A percentile compares a stretch with the other conserved stretches of the same genome.
These are phyloP conservation scores for Mucor piriformis DNA, from an alignment of 371 early-diverging fungal species.

Conservation along the genomic window DNA sequence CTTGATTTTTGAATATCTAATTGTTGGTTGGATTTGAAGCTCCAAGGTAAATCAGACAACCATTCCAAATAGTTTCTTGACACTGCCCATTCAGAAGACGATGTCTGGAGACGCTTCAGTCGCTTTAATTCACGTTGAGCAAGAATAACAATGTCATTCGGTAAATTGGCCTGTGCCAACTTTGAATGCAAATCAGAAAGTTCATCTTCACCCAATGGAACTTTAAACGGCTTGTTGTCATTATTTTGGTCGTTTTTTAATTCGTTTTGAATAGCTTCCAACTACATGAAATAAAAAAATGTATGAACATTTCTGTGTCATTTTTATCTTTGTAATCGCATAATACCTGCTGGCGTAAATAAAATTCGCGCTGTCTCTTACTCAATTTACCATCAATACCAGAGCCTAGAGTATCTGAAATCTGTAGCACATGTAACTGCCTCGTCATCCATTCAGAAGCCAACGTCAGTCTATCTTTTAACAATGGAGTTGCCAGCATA, in stretches of 20 bases:
- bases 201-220: conserved; percentile 57
- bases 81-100: conserved; percentile 81
- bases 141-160: conserved; percentile 63
- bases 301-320: not conserved
- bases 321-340: not conserved
- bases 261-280: conserved; percentile 50
- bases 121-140: conserved; percentile 74
- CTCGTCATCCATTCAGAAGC: conserved; percentile 66
- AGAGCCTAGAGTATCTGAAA: conserved; percentile 75
- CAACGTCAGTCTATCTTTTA: conserved; percentile 58
- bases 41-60: conserved; percentile 81
- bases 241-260: conserved; percentile 30
- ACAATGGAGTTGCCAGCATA: conserved; percentile 59
- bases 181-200: conserved; percentile 56
- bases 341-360: conserved; percentile 75
- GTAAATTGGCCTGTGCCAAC: conserved; percentile 62
- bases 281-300: not conserved
- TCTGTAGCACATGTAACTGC: conserved; percentile 74
- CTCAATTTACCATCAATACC: conserved; percentile 75
- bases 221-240: not conserved
- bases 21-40: conserved; percentile 22
- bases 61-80: conserved; percentile 76
- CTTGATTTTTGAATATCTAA: conserved; percentile 71
- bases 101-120: conserved; percentile 70
- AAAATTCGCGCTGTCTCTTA: conserved; percentile 80